Evolutionary conservation across 2,329 filamentous ascomycete species (phyloP).

Genomic region (Phoma herbarum): DNA sequence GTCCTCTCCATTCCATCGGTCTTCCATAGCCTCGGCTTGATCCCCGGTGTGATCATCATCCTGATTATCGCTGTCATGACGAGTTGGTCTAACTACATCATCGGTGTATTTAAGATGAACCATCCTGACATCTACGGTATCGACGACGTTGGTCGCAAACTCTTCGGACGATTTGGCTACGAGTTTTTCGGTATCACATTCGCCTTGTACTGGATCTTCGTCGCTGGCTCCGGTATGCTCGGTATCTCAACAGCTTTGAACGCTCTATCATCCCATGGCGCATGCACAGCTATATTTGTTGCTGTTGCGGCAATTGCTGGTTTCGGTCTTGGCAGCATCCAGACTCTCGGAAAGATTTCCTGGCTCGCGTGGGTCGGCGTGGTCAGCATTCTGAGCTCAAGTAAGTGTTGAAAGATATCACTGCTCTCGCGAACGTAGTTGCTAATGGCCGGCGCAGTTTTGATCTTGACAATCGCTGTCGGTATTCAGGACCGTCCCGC

Average conservation of each 20-base stretch:
- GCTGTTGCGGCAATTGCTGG: slow-evolving; percentile 67
- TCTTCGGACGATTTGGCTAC: slow-evolving; percentile 63
- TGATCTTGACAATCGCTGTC: slow-evolving; percentile 39
- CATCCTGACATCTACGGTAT: slow-evolving; percentile 66
- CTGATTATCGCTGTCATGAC: slow-evolving; percentile 55
- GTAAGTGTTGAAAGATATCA: slow-evolving; percentile 16
- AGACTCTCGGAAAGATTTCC: slow-evolving; percentile 43
- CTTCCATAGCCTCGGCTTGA: slow-evolving; percentile 58
- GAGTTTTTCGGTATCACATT: slow-evolving; percentile 54
- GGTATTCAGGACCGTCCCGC: slow-evolving; percentile 37
- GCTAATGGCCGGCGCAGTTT: slow-evolving; percentile 21
- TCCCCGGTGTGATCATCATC: slow-evolving; percentile 60
- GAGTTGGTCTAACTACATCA: slow-evolving; percentile 60
- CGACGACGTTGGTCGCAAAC: slow-evolving; percentile 63
- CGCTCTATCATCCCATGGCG: slow-evolving; percentile 67
- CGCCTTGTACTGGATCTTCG: slow-evolving; percentile 60
- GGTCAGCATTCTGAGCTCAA: slow-evolving; percentile 32
- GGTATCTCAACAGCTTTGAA: slow-evolving; percentile 52
- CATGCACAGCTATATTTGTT: slow-evolving; percentile 72
- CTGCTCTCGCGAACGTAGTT: background rate
- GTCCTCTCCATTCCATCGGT: slow-evolving; percentile 61
- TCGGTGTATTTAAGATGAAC: slow-evolving; percentile 63
- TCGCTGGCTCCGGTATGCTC: slow-evolving; percentile 74
- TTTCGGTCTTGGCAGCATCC: slow-evolving; percentile 55
- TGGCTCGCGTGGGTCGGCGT: slow-evolving; percentile 41